A percentile compares a stretch with the other conserved stretches of the same genome.
These are phyloP conservation scores for Gossypium ekmanianum DNA, from an alignment of 345 rosid genomes.

Conservation along the genomic window DNA sequence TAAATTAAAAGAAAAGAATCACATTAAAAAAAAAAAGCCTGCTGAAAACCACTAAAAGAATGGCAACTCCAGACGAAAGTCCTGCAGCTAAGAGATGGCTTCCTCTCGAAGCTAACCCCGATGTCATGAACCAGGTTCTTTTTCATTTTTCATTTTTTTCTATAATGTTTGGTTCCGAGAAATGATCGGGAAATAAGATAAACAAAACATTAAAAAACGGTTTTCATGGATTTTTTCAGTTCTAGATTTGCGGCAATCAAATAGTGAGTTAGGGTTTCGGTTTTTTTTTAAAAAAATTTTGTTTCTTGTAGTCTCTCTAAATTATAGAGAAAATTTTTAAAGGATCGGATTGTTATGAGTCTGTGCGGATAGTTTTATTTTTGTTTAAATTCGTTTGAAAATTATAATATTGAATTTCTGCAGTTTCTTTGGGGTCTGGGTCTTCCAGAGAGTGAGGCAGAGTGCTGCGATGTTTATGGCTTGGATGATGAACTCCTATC, in stretches of 20 bases:
- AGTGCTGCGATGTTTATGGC: slow-evolving; percentile 86
- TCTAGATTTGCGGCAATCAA: not conserved
- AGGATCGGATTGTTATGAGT: not conserved
- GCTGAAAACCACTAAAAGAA: slow-evolving; percentile 20
- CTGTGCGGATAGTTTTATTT: not conserved
- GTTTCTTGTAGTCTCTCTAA: too few species aligned
- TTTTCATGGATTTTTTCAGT: not conserved
- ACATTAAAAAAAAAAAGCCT: not conserved
- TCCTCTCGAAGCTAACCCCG: slow-evolving; percentile 99
- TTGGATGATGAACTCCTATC: slow-evolving; percentile 80
- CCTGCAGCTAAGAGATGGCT: slow-evolving; percentile 85
- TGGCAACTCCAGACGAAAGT: slow-evolving; percentile 56
- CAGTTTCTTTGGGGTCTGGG: slow-evolving; percentile 91
- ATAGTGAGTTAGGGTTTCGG: not conserved
- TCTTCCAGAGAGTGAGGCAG: slow-evolving; percentile 54
- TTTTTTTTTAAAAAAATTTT: not conserved
- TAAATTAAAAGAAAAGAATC: too few species aligned
- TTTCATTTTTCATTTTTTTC: not conserved
- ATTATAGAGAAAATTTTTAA: too few species aligned
- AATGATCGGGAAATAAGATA: not conserved
- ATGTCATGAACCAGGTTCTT: slow-evolving; percentile 92
- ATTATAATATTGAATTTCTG: slow-evolving; percentile 15
- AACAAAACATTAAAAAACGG: not conserved
- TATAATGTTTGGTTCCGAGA: slow-evolving; percentile 17
- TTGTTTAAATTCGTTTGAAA: not conserved